These are phyloP conservation scores for Perkinsus olseni DNA, from an alignment of 169 alveolate species.

Conservation along the genomic window DNA sequence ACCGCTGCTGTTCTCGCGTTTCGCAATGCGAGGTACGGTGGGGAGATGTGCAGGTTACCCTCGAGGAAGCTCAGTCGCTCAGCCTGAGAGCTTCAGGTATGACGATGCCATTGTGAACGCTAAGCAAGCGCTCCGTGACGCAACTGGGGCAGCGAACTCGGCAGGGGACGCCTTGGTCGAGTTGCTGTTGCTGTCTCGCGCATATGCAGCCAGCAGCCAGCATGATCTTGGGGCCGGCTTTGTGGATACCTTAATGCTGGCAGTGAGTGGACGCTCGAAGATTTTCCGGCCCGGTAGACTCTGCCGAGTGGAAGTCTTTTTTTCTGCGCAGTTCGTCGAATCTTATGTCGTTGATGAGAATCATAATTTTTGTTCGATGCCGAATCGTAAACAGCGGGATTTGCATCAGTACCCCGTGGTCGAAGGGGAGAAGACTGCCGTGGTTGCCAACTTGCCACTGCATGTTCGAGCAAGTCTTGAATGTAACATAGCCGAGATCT, in stretches of 20 bases:
- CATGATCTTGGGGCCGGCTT: background rate
- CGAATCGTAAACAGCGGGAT: too few relatives aligned
- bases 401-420: background rate
- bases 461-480: background rate
- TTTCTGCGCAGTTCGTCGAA: too few relatives aligned
- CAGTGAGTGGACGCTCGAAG: background rate
- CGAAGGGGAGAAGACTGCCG: background rate
- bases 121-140: background rate
- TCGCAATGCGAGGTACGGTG: background rate
- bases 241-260: background rate
- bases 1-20: background rate
- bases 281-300: too few relatives aligned
- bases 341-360: too few relatives aligned
- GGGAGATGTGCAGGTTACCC: background rate
- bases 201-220: background rate
- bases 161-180: background rate
- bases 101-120: background rate
- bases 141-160: background rate
- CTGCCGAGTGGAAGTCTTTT: too few relatives aligned
- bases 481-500: background rate
- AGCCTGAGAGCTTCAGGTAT: background rate
- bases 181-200: background rate
- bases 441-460: background rate
- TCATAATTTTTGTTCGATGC: too few relatives aligned
- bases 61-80: background rate